Base-by-base conservation (phyloP, 2,329 filamentous ascomycete species). In the Phyllachora maydis region DNA sequence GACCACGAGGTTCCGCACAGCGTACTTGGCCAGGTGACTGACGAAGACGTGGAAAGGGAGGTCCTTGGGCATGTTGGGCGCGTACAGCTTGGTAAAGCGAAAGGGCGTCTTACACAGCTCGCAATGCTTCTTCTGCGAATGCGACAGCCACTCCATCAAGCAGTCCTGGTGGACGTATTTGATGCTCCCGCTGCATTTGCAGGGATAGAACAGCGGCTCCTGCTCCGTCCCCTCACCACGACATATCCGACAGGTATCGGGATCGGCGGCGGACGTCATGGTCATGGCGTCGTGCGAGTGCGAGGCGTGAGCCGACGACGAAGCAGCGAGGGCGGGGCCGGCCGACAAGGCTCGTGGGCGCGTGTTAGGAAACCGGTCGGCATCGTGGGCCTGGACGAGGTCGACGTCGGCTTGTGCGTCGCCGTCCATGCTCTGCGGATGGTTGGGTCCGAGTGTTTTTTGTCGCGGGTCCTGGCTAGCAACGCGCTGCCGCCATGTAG, bases 41-140 rank as follows among this genome's bases (percentile, higher is more conserved):
- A 82, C 35, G 38, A 98, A 93, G 31, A 98, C 59, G 22, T 73
- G 63, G 19, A 72, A 61, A 0, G 90, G 88, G 9, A 98, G 61
- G 8, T 65, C 68, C 31, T 67, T 65, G 2, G 88, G 90, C 88
- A 98, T 98, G 41, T 83, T 66, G 4, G 82, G 81, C 30, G 83
- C 72, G 53, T 98, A 98, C 18, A 98, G 65, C 50, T 98, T 98
- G 25, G 88, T 98, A 55, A 98, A 98, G 30, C 82, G 77, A 43
- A 95, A 98, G 0, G 83, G 73, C 3, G 88, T 98, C 55, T 98
- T 98, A 68, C 88, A 98, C 17, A 98, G 70, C 54, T 98, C 88
- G 59, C 90, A 98, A 56, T 98, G 78, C 49, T 95, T 95, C 65
- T 98, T 98, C 46, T 98, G 83, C 2, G 88, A 95, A 48, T 98